Base-by-base conservation (phyloP, 192 early-diverging fungal genomes). In the Coemansia sp. region DNA sequence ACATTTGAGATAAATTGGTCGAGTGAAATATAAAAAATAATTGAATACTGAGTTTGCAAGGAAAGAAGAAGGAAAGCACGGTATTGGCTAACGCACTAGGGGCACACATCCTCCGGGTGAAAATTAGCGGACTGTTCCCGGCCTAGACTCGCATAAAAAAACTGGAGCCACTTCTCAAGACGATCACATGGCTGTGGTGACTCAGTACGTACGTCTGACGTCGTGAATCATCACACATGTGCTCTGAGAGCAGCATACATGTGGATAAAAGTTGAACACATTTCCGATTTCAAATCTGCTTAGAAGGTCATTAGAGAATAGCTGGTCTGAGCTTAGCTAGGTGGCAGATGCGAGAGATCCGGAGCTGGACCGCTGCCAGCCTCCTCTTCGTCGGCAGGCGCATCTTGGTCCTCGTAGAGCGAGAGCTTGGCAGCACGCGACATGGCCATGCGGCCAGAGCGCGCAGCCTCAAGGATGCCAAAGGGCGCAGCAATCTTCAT, bases 371-470 rank as follows among this genome's bases (percentile, higher is more conserved):
- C 43, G 69, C 78, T 19, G 61, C 68, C 50, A 21, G 88, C 52
- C 52, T 82, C 43, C 61, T 82, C 39, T 63, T 72, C 42, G 11
- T 88, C 87, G 39, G 83, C 85, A 35, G 88, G 84, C 37, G 44
- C 39, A 13, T 91, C 43, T 14, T 91, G 87, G 60, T 85, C 69
- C 39, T 89, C 88, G 73, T 88, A 86, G 32, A 89, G 76, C 68
- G 91, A 92, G 50, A 91, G 90, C 64, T 96, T 89, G 28, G 92
- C 91, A 19, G 92, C 89, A 28, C 97, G 89, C 52, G 97, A 94
- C 92, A 99, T 96, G 21, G 96, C 95, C 95, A 99, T 97, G 64
- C 91, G 88, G 72, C 96, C 96, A 32, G 91, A 94, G 69, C 97
- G 89, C n/a, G 94, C 91, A 3, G 92, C 94, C 74, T 99, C 97